phyloP scores from a whole-genome alignment of 2,329 filamentous ascomycete genomes.

The Ascochyta lentis region DNA sequence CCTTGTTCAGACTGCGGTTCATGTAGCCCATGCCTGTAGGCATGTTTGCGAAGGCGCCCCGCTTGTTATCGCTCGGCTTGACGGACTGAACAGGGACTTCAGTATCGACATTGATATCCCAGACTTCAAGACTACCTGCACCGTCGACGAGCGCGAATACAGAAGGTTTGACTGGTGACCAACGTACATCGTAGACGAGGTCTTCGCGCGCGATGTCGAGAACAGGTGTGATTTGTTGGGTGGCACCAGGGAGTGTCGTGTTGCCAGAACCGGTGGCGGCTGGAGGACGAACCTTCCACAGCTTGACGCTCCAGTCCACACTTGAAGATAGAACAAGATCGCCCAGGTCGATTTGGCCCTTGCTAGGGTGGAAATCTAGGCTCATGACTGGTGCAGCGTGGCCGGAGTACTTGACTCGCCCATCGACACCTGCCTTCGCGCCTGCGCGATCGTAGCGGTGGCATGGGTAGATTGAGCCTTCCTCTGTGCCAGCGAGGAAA shows the following conservation, averaged over 20 bases:
- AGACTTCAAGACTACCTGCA: conserved; percentile 88
- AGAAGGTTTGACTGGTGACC: conserved; percentile 92
- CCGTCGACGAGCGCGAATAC: conserved; percentile 96
- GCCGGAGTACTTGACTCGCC: conserved; percentile 84
- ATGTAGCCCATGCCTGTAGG: conserved; percentile 64
- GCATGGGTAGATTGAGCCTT: conserved; percentile 94
- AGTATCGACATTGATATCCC: conserved; percentile 91
- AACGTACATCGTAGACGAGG: conserved; percentile 93
- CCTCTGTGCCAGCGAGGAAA: conserved; percentile 95
- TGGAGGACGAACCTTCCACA: conserved; percentile 91
- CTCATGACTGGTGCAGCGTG: conserved; percentile 96
- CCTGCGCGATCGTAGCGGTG: conserved; percentile 97
- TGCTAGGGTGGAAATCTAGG: conserved; percentile 91
- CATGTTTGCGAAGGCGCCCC: conserved; percentile 44
- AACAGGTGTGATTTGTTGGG: conserved; percentile 70
- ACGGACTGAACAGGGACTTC: conserved; percentile 89
- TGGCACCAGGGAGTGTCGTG: conserved; percentile 45
- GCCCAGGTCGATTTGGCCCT: conserved; percentile 90
- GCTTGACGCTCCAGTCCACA: conserved; percentile 95
- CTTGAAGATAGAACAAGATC: conserved; percentile 92
- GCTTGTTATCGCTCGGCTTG: conserved; percentile 65
- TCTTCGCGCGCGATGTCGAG: conserved; percentile 94
- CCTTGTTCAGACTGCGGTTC: conserved; percentile 88
- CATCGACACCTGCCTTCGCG: conserved; percentile 93
- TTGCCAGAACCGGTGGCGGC: conserved; percentile 66